Evolutionary conservation across 208 protist species (phyloP), one percentile per base, ranked within the genome.

Genomic region (Acanthamoeba royreba): DNA sequence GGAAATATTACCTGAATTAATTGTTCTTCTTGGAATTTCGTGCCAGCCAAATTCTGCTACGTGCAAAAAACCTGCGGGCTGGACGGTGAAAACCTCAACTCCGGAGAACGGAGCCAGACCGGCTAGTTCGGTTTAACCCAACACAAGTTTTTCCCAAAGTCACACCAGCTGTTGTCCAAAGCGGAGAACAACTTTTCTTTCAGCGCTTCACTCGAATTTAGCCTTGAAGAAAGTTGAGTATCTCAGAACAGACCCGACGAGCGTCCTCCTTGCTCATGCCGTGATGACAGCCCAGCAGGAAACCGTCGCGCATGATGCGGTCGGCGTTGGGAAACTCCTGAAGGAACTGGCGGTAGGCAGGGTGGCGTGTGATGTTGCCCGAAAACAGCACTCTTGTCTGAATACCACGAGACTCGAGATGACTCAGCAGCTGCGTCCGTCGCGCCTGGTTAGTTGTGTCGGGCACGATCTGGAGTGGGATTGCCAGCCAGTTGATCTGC

Each of bases 301-400:
- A 95, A 15, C 90, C 91, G 22, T 95, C 93, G 22, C 43, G 42
- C 93, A 95, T 95, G 22, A 95, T 53, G 22, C 38, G 42, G 66
- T 55, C 72, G 46, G 83, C 17, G 66, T 15, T 45, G 28, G 83
- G n/a, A 45, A 74, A 66, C n/a, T 95, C 93, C 52, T 43, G 22
- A 28, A 91, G 77, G 15, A 33, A 2, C 0, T 94, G 81, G 31
- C 19, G 4, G 86, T 94, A 95, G 25, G 85, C 85, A 63, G 93
- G 93, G 52, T 95, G 93, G 7, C 93, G 15, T 11, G 88, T 35
- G 22, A 95, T 93, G 94, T 95, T 95, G 13, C 94, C 93, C 11
- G 94, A 92, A 61, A 95, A 95, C 81, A 43, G 94, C 47, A 95
- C 94, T 45, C 94, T 28, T 40, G 93, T 95, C 55, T 95, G 94